phyloP scores from a whole-genome alignment of 495 filamentous ascomycete genomes.

The Penicillium ucsense region DNA sequence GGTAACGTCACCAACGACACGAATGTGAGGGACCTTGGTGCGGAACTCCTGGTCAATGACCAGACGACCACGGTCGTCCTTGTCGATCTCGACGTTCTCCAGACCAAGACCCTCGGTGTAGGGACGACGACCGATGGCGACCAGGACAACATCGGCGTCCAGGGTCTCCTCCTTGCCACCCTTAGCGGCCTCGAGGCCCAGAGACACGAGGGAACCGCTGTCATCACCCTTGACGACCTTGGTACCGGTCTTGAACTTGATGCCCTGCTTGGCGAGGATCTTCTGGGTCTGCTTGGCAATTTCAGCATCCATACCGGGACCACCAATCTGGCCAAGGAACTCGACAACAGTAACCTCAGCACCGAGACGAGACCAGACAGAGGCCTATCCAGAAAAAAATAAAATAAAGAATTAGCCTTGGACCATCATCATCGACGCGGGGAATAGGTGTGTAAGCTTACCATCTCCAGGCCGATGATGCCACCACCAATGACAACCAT shows the following conservation, averaged over 20 bases:
- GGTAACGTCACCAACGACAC: conserved; percentile 90
- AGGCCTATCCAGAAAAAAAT: conserved; percentile 43
- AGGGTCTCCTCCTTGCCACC: conserved; percentile 89
- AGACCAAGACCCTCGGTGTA: conserved; percentile 87
- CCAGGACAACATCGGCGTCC: conserved; percentile 91
- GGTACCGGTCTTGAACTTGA: conserved; percentile 96
- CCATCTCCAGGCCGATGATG: conserved; percentile 98
- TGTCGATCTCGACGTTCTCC: conserved; percentile 90
- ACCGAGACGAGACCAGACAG: conserved; percentile 91
- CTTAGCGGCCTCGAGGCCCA: conserved; percentile 87
- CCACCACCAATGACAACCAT: conserved; percentile 97
- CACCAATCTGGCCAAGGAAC: conserved; percentile 92
- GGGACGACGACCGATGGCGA: conserved; percentile 90
- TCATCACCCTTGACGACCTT: conserved; percentile 86
- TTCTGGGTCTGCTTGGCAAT: conserved; percentile 88
- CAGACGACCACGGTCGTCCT: conserved; percentile 85
- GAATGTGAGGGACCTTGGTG: conserved; percentile 93
- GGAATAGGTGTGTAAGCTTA: conserved; percentile 19
- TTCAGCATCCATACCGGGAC: conserved; percentile 94
- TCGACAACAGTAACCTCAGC: conserved; percentile 94
- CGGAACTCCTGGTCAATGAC: conserved; percentile 98
- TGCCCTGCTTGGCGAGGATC: conserved; percentile 89
- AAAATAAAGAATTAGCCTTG: neutral
- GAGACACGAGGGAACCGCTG: conserved; percentile 60
- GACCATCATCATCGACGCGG: neutral